Evolutionary conservation across 768 basidiomycete genomes (phyloP).

Genomic region (Pulveroboletus ravenelii): DNA sequence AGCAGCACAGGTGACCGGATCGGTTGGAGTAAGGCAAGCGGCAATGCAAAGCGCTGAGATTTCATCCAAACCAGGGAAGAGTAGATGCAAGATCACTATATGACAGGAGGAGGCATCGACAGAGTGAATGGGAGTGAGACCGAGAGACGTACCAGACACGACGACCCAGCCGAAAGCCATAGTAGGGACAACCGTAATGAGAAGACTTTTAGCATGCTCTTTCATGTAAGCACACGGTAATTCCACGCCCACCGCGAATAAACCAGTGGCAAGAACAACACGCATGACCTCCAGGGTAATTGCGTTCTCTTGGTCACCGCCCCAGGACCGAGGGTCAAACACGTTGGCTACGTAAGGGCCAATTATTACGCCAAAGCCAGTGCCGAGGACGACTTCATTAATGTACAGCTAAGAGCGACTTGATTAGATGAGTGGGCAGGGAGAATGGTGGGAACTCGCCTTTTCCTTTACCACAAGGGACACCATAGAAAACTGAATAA

Average conservation of each 20-base stretch:
- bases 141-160: constrained; percentile 50
- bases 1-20: constrained; percentile 87
- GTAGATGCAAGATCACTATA: constrained; percentile 56
- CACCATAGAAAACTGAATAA: constrained; percentile 70
- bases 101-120: background rate
- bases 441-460: constrained; percentile 34
- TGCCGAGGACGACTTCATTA: constrained; percentile 92
- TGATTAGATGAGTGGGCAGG: background rate
- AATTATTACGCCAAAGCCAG: constrained; percentile 53
- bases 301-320: constrained; percentile 43
- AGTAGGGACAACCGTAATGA: constrained; percentile 71
- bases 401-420: constrained; percentile 59
- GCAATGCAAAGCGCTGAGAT: constrained; percentile 81
- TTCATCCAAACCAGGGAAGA: constrained; percentile 70
- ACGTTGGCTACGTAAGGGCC: constrained; percentile 69
- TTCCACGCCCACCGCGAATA: constrained; percentile 95
- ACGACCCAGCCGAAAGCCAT: constrained; percentile 85
- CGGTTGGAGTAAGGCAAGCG: constrained; percentile 89
- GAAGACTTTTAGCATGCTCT: constrained; percentile 66
- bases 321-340: constrained; percentile 80
- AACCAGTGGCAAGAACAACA: constrained; percentile 82
- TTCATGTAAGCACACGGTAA: constrained; percentile 81
- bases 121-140: background rate
- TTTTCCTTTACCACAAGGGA: constrained; percentile 81
- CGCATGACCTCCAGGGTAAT: constrained; percentile 88